These are phyloP conservation scores for Pythium rishiriense DNA, from an alignment of 352 stramenopile genomes.

Conservation along the genomic window DNA sequence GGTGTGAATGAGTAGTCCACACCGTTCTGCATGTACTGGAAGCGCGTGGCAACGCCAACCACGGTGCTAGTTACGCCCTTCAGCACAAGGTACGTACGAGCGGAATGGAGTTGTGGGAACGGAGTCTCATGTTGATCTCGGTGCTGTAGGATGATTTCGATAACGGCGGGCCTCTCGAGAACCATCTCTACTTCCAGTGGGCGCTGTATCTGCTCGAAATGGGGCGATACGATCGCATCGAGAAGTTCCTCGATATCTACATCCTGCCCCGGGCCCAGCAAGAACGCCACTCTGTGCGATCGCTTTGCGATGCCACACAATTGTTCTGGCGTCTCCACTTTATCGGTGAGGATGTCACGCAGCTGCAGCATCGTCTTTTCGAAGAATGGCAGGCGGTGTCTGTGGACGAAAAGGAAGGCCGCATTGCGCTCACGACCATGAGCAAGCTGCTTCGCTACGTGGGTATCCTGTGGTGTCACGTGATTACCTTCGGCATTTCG, in stretches of 20 bases:
- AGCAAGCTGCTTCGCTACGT: slow-evolving; percentile 63
- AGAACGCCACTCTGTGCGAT: slow-evolving; percentile 53
- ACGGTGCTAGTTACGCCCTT: slow-evolving; percentile 84
- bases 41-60: slow-evolving; percentile 78
- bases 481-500: too few relatives aligned
- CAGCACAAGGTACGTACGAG: slow-evolving; percentile 49
- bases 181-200: slow-evolving; percentile 83
- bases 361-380: slow-evolving; percentile 59
- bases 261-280: slow-evolving; percentile 53
- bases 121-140: background rate
- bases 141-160: slow-evolving; percentile 58
- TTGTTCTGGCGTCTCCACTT: slow-evolving; percentile 86
- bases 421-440: slow-evolving; percentile 44
- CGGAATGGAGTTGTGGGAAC: background rate
- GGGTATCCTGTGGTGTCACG: too few relatives aligned
- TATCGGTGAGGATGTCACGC: slow-evolving; percentile 53
- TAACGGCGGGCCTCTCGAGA: slow-evolving; percentile 69
- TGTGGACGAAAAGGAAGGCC: slow-evolving; percentile 29
- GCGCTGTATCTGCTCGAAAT: slow-evolving; percentile 79
- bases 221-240: slow-evolving; percentile 79
- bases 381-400: slow-evolving; percentile 51
- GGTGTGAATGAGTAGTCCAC: slow-evolving; percentile 48
- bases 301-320: slow-evolving; percentile 75
- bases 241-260: slow-evolving; percentile 77
- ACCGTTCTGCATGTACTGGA: slow-evolving; percentile 79